Percentiles rank a stretch among this genome's conserved stretches.
Conservation (phyloP, 208 protist species). For the Trypanosoma platydactyli region DNA sequence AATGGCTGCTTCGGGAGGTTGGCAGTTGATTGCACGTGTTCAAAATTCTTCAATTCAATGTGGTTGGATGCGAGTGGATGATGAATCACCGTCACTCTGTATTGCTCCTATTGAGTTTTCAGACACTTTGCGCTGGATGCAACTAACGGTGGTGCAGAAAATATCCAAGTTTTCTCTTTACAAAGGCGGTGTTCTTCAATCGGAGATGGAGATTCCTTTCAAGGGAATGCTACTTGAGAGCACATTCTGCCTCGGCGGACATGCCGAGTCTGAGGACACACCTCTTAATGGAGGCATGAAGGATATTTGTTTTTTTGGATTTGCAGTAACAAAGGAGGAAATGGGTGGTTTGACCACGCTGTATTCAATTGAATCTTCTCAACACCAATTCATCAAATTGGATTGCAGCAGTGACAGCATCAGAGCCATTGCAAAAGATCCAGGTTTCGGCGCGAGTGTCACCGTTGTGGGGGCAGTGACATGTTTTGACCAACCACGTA, state of each 20-base stretch:
- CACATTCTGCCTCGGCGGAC: conserved; percentile 64
- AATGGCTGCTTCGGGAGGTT: conserved; percentile 12
- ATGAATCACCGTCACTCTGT: conserved; percentile 36
- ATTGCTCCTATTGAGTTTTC: conserved; percentile 28
- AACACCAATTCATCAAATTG: conserved; percentile 2
- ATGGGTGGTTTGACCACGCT: conserved; percentile 3
- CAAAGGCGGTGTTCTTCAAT: conserved; percentile 55
- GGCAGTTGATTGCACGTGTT: conserved; percentile 55
- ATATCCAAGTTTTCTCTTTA: conserved; percentile 57
- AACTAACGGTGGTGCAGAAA: conserved; percentile 76
- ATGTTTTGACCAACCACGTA: conserved; percentile 19
- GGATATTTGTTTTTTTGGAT: conserved; percentile 66
- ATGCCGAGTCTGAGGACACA: conserved; percentile 33
- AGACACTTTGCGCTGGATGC: conserved; percentile 55
- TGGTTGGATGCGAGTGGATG: conserved; percentile 46
- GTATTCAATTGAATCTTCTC: not conserved
- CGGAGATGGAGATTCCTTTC: conserved; percentile 28
- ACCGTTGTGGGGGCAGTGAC: conserved; percentile 22
- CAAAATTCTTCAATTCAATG: conserved; percentile 49
- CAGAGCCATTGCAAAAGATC: conserved; percentile 6
- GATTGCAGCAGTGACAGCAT: conserved; percentile 26
- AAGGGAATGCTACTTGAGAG: conserved; percentile 48
- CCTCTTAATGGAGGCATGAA: conserved; percentile 71
- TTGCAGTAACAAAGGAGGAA: conserved; percentile 44
- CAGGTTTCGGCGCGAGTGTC: not conserved